phyloP scores from a whole-genome alignment of 108 stramenopile genomes.

The Schizochytrium sp. region DNA sequence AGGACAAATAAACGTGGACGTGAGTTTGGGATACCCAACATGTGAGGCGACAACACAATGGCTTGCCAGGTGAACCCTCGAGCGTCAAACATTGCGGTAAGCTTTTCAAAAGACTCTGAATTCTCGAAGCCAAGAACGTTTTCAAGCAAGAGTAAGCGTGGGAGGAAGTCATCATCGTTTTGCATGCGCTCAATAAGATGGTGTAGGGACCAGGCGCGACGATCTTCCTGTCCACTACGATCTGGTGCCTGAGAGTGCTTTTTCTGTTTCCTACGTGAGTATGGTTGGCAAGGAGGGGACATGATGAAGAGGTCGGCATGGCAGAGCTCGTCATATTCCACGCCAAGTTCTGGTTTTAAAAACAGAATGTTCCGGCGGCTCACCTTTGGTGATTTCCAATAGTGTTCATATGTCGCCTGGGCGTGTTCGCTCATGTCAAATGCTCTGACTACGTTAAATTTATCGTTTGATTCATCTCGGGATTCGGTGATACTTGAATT shows the following conservation, averaged over 20 bases:
- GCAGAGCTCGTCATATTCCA: constrained; percentile 60
- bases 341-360: background rate
- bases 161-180: constrained; percentile 73
- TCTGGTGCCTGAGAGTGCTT: background rate
- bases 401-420: constrained; percentile 64
- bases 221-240: background rate
- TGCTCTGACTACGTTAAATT: constrained; percentile 53
- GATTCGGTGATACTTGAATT: too few relatives aligned
- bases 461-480: constrained; percentile 38
- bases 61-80: constrained; percentile 71
- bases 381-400: constrained; percentile 73
- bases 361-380: constrained; percentile 21
- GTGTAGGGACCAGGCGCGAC: constrained; percentile 1
- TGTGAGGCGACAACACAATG: constrained; percentile 78
- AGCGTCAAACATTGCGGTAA: constrained; percentile 69
- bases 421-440: constrained; percentile 52
- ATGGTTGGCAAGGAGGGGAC: constrained; percentile 90
- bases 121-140: constrained; percentile 90
- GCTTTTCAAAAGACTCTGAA: constrained; percentile 79
- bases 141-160: constrained; percentile 81
- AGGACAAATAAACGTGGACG: constrained; percentile 83
- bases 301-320: constrained; percentile 83
- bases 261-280: constrained; percentile 72
- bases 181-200: constrained; percentile 45
- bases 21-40: constrained; percentile 87